Percentiles rank a stretch among this genome's conserved stretches.
Conservation (phyloP, 2,329 filamentous ascomycete species). For the Pseudopyrenochaeta lycopersici region DNA sequence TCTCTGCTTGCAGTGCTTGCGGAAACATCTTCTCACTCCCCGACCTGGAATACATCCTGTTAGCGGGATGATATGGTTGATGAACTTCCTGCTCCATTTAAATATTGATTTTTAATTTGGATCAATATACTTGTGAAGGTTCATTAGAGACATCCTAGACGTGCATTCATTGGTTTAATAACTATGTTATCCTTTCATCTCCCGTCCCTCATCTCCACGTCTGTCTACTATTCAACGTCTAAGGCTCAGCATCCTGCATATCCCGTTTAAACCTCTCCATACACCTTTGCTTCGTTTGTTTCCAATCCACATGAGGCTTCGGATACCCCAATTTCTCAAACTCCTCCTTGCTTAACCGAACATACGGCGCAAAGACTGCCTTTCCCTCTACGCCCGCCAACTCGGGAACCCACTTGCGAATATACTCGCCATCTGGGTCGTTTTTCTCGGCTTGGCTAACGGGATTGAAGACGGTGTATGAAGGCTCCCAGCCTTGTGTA, state of each 20-base stretch:
- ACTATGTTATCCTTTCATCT: too few relatives aligned
- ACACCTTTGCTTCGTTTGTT: conserved; percentile 53
- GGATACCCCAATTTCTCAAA: conserved; percentile 60
- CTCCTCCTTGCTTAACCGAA: conserved; percentile 54
- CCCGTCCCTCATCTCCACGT: too few relatives aligned
- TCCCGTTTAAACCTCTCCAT: conserved; percentile 56
- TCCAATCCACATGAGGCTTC: conserved; percentile 56
- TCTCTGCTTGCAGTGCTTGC: not conserved
- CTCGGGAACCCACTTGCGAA: conserved; percentile 51
- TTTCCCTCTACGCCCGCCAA: conserved; percentile 55
- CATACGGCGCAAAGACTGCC: conserved; percentile 59
- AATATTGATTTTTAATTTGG: too few relatives aligned
- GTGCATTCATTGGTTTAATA: too few relatives aligned
- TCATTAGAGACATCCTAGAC: too few relatives aligned
- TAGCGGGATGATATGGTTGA: too few relatives aligned
- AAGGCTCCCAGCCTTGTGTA: conserved; percentile 62
- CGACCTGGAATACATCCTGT: not conserved
- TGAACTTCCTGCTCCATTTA: too few relatives aligned
- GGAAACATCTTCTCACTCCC: not conserved
- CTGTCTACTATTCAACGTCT: not conserved
- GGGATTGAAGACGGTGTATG: conserved; percentile 60
- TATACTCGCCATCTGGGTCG: conserved; percentile 50
- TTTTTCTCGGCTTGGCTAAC: conserved; percentile 50
- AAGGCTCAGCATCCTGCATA: conserved; percentile 48
- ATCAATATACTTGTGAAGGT: too few relatives aligned